A percentile compares a stretch with the other conserved stretches of the same genome.
Evolutionary conservation across 2,329 filamentous ascomycete genomes (phyloP).

Genomic region (Thelonectria discophora): DNA sequence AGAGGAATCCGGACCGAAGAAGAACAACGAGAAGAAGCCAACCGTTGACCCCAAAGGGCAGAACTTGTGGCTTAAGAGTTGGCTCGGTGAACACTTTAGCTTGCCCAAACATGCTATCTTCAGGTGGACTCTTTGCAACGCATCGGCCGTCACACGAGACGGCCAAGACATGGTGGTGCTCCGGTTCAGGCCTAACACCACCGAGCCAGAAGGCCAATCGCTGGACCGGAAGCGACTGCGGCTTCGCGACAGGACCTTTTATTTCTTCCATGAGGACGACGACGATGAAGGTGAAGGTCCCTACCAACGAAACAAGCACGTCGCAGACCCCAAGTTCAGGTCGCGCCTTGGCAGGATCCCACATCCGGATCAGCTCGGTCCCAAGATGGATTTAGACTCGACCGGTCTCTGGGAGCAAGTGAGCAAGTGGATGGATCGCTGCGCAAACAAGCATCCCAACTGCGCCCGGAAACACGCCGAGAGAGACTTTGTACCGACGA

Average conservation of each 20-base stretch:
- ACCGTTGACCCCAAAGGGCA: not conserved
- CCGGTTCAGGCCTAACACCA: not conserved
- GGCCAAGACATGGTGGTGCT: slow-evolving; percentile 1
- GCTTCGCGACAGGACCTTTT: slow-evolving; percentile 1
- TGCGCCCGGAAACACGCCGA: not conserved
- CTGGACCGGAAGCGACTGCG: not conserved
- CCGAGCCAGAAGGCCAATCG: not conserved
- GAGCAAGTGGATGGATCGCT: slow-evolving; percentile 3
- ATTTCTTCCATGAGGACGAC: not conserved
- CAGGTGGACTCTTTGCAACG: slow-evolving; percentile 1
- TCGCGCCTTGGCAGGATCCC: not conserved
- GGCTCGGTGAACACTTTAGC: not conserved
- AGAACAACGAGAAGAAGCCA: too few relatives aligned
- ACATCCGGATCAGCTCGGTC: not conserved
- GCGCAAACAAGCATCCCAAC: not conserved
- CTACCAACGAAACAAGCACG: not conserved
- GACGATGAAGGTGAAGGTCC: not conserved
- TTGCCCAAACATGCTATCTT: not conserved
- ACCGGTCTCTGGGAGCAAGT: not conserved
- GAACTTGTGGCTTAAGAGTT: not conserved
- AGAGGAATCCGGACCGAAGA: too few relatives aligned
- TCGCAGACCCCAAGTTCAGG: not conserved
- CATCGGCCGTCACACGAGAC: not conserved
- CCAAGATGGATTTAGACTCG: not conserved
- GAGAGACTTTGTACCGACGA: not conserved